Evolutionary conservation across 345 rosid species (phyloP).

Genomic region (Gossypium anomalum): DNA sequence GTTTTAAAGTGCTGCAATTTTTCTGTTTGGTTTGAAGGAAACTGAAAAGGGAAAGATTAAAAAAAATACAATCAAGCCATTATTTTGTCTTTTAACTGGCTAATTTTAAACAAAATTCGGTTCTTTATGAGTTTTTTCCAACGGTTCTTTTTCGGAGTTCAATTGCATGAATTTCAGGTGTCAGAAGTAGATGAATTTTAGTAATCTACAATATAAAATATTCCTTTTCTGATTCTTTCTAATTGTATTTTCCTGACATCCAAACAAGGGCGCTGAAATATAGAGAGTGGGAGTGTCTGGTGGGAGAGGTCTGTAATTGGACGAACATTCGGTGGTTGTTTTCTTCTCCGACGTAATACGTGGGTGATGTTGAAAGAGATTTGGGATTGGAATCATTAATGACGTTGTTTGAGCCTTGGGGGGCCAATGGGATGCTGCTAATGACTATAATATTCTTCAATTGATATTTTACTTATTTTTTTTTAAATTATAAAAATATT

Average conservation of each 20-base stretch:
- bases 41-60: neutral
- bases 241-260: neutral
- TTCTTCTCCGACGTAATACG: neutral
- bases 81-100: neutral
- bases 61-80: neutral
- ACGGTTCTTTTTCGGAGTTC: too few relatives aligned
- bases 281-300: neutral
- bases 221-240: neutral
- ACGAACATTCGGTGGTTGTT: neutral
- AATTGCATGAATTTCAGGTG: too few relatives aligned
- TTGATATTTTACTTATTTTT: too few relatives aligned
- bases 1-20: neutral
- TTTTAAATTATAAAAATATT: too few relatives aligned
- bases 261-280: neutral
- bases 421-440: neutral
- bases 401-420: neutral
- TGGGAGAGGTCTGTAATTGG: neutral
- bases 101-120: neutral
- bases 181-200: too few relatives aligned
- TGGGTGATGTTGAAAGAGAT: neutral
- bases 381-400: neutral
- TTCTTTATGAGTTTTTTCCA: neutral
- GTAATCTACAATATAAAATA: neutral
- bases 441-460: too few relatives aligned
- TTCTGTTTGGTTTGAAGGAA: neutral